Conservation (phyloP, 208 protist genomes). For the Leishmania turanica region DNA sequence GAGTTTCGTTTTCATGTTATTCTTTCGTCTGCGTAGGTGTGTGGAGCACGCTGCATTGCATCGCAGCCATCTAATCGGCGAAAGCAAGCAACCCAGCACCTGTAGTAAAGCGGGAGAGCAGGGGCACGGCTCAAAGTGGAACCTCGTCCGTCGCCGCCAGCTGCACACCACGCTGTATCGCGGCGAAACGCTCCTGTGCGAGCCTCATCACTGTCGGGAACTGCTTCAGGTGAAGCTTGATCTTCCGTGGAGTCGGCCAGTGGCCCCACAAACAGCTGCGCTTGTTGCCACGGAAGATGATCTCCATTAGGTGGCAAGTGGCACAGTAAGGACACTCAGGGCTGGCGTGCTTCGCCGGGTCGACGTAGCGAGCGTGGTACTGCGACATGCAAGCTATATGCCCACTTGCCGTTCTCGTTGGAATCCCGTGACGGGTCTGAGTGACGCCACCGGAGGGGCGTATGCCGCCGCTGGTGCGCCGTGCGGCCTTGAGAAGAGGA, state of each 20-base stretch:
- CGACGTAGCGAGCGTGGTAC: conserved; percentile 62
- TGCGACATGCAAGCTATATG: conserved; percentile 42
- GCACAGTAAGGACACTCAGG: conserved; percentile 61
- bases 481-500: not conserved
- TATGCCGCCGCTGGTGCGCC: not conserved
- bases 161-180: conserved; percentile 33
- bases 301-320: conserved; percentile 75
- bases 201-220: conserved; percentile 43
- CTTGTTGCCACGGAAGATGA: conserved; percentile 59
- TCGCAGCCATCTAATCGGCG: not conserved
- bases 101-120: not conserved
- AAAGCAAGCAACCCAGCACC: conserved; percentile 8
- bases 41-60: not conserved
- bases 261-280: conserved; percentile 59
- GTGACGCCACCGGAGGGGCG: not conserved
- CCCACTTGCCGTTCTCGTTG: not conserved
- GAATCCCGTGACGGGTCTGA: not conserved
- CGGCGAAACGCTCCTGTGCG: conserved; percentile 39
- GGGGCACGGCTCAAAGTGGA: conserved; percentile 4
- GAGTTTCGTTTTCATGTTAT: not conserved
- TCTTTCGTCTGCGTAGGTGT: not conserved
- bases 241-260: conserved; percentile 60
- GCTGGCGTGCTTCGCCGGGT: conserved; percentile 44
- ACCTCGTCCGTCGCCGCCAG: conserved; percentile 38
- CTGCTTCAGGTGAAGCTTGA: conserved; percentile 46